Evolutionary conservation across 202 grass and related monocot species (phyloP).

Genomic region (Schoenoplectus tabernaemontani): DNA sequence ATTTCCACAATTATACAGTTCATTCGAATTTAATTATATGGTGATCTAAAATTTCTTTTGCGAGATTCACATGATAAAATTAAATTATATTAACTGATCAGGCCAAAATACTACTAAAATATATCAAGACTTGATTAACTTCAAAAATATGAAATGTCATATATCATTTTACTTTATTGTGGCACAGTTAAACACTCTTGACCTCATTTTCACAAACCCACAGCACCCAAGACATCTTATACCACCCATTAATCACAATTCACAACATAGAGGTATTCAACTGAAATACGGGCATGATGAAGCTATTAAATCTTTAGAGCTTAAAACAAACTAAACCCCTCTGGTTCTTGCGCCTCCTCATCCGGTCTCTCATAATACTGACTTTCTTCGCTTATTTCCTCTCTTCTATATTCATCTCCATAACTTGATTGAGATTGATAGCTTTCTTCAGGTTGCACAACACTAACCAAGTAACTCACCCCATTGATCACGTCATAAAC

Average conservation of each 20-base stretch:
- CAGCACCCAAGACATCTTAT: too few species aligned
- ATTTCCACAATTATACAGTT: too few species aligned
- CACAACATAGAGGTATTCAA: too few species aligned
- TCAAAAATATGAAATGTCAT: neutral
- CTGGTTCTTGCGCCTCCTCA: constrained; percentile 30
- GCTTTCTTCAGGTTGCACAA: constrained; percentile 33
- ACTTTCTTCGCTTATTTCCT: constrained; percentile 31
- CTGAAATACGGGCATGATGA: neutral
- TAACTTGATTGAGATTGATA: constrained; percentile 23
- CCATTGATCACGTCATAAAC: constrained; percentile 87
- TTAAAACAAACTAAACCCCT: constrained; percentile 52
- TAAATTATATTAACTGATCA: too few species aligned
- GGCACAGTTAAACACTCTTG: neutral
- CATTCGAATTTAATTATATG: too few species aligned
- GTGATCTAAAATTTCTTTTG: too few species aligned
- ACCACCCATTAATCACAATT: too few species aligned
- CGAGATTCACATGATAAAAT: too few species aligned
- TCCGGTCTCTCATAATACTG: constrained; percentile 18
- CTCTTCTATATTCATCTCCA: constrained; percentile 32
- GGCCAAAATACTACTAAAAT: too few species aligned
- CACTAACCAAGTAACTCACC: constrained; percentile 51
- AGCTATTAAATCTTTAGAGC: neutral
- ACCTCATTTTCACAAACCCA: neutral
- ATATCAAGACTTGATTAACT: neutral
- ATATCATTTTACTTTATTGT: neutral